A percentile compares a stretch with the other conserved stretches of the same genome.
Conservation (phyloP, 371 early-diverging fungal species). For the Mortierella sp. region DNA sequence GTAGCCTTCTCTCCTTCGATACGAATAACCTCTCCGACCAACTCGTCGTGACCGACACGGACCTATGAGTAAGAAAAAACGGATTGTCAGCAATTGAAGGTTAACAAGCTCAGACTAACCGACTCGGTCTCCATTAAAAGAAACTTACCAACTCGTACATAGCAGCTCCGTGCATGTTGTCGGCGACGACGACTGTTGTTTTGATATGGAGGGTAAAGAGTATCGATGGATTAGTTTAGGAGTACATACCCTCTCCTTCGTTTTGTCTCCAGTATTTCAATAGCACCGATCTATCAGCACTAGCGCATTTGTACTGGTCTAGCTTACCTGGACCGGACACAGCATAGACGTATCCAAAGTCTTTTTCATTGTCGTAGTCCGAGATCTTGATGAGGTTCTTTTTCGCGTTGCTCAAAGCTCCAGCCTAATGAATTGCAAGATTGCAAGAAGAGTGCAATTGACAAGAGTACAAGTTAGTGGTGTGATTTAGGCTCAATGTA, state of each 20-base stretch:
- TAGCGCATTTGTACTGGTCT: background rate
- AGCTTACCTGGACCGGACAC: constrained; percentile 98
- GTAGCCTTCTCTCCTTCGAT: constrained; percentile 99
- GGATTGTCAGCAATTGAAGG: background rate
- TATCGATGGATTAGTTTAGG: background rate
- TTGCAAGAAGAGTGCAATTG: too few relatives aligned
- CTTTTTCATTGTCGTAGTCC: constrained; percentile 90
- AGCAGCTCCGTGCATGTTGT: constrained; percentile 98
- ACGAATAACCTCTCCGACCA: constrained; percentile 99
- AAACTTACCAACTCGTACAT: constrained; percentile 99
- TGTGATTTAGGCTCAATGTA: background rate
- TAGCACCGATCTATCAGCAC: background rate
- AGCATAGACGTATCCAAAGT: constrained; percentile 95
- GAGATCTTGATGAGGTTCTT: constrained; percentile 83
- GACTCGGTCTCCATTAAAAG: background rate
- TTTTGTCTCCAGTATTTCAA: background rate
- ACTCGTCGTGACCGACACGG: constrained; percentile 97
- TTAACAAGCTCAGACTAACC: background rate
- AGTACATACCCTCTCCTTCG: too few relatives aligned
- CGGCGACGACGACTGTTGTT: constrained; percentile 95
- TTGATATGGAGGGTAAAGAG: background rate
- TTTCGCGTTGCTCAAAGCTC: constrained; percentile 87
- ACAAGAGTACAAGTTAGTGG: too few relatives aligned
- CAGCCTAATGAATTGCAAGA: constrained; percentile 79
- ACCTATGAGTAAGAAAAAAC: constrained; percentile 70